These are phyloP conservation scores for Brassica hybrid DNA, from an alignment of 441 rosid species.

Conservation along the genomic window DNA sequence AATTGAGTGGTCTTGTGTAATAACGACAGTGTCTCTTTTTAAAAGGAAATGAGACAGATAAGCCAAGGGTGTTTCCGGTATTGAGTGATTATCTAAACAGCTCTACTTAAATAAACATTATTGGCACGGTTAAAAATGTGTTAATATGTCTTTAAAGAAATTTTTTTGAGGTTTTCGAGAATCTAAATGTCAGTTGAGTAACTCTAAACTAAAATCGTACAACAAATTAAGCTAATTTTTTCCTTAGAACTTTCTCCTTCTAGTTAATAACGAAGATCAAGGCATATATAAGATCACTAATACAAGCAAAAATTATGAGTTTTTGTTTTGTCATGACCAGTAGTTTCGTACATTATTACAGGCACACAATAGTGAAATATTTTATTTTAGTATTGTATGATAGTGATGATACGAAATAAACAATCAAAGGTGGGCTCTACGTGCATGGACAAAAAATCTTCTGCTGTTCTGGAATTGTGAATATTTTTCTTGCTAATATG, in stretches of 20 bases:
- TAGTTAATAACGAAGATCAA: constrained; percentile 2
- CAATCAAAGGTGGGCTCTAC: constrained; percentile 28
- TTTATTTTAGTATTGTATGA: constrained; percentile 2
- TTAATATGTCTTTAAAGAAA: constrained; percentile 1
- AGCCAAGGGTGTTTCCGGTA: constrained; percentile 41
- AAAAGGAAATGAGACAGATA: constrained; percentile 29
- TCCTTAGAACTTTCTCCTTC: not conserved
- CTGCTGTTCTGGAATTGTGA: constrained; percentile 33
- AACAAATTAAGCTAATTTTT: not conserved
- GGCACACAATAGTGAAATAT: not conserved
- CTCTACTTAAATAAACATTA: constrained; percentile 25
- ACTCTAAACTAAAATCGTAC: not conserved
- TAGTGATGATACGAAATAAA: constrained; percentile 22
- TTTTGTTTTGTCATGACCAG: constrained; percentile 1
- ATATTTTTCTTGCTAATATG: constrained; percentile 1
- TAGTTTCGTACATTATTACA: constrained; percentile 29
- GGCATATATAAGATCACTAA: not conserved
- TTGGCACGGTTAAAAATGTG: constrained; percentile 29
- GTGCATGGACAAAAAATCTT: constrained; percentile 44
- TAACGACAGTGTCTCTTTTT: constrained; percentile 39
- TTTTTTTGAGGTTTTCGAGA: constrained; percentile 27
- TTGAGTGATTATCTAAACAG: not conserved
- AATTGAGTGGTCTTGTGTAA: constrained; percentile 14
- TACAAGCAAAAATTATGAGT: too few relatives aligned
- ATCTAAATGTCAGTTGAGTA: constrained; percentile 32